Conservation (phyloP, 108 stramenopile species). For the Seminavis robusta region DNA sequence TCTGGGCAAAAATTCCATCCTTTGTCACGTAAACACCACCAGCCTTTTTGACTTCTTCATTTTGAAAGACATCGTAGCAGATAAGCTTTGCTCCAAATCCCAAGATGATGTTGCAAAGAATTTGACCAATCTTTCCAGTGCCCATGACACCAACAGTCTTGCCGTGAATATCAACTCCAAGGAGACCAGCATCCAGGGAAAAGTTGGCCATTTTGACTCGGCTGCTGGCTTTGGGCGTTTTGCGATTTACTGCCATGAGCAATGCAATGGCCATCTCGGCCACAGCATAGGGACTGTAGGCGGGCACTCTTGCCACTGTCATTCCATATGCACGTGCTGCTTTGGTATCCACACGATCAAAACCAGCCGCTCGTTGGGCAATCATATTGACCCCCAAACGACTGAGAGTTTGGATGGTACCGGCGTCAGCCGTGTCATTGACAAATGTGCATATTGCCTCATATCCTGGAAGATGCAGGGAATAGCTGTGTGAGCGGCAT, state of each 20-base stretch:
- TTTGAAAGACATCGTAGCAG: slow-evolving; percentile 68
- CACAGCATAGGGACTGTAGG: slow-evolving; percentile 81
- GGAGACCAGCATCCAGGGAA: slow-evolving; percentile 65
- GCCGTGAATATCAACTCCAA: slow-evolving; percentile 75
- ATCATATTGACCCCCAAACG: slow-evolving; percentile 65
- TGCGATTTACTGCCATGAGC: slow-evolving; percentile 72
- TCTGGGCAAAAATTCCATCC: slow-evolving; percentile 65
- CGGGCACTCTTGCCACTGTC: slow-evolving; percentile 71
- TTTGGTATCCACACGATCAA: slow-evolving; percentile 69
- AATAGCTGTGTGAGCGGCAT: slow-evolving; percentile 37
- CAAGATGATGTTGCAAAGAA: slow-evolving; percentile 63
- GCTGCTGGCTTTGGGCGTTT: slow-evolving; percentile 45
- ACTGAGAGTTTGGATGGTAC: slow-evolving; percentile 38
- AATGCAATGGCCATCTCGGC: slow-evolving; percentile 78
- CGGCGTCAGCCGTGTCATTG: slow-evolving; percentile 67
- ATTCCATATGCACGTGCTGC: slow-evolving; percentile 63
- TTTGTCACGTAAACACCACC: slow-evolving; percentile 73
- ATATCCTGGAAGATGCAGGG: too few relatives aligned
- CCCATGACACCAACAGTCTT: slow-evolving; percentile 64
- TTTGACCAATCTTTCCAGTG: slow-evolving; percentile 68
- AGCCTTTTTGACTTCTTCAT: slow-evolving; percentile 47
- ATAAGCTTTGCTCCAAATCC: slow-evolving; percentile 75
- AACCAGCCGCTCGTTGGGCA: slow-evolving; percentile 71
- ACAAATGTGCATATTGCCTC: slow-evolving; percentile 76
- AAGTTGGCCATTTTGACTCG: slow-evolving; percentile 78